phyloP scores from a whole-genome alignment of 129 eudicot species.

The Artemisia annua region DNA sequence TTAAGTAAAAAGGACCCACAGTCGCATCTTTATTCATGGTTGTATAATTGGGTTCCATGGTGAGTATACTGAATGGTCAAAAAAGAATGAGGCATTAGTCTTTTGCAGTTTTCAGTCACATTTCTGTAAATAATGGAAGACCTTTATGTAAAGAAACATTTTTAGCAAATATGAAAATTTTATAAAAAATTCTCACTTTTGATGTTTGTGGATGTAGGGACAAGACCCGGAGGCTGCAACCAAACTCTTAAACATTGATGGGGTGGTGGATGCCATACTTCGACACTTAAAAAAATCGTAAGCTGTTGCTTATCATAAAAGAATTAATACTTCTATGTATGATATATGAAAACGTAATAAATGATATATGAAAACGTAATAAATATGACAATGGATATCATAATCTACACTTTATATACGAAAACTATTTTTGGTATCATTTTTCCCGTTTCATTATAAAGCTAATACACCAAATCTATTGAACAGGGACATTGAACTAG shows the following conservation, averaged over 20 bases:
- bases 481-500: conserved; percentile 80
- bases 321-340: too few species aligned
- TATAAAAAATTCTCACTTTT: conserved; percentile 7
- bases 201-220: conserved; percentile 59
- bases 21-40: not conserved
- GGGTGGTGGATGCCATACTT: conserved; percentile 80
- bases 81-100: conserved; percentile 28
- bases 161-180: conserved; percentile 9
- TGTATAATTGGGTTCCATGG: not conserved
- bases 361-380: not conserved
- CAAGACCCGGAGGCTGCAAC: conserved; percentile 83
- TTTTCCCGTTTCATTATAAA: not conserved
- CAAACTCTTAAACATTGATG: conserved; percentile 72
- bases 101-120: conserved; percentile 31
- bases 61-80: conserved; percentile 33
- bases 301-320: conserved; percentile 29
- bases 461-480: conserved; percentile 1
- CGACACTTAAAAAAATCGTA: conserved; percentile 83
- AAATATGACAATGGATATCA: not conserved
- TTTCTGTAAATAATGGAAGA: conserved; percentile 27
- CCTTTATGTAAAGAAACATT: conserved; percentile 25
- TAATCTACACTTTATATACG: conserved; percentile 3
- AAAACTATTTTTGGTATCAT: conserved; percentile 3
- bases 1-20: conserved; percentile 21
- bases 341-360: too few species aligned